These are phyloP conservation scores for Akebia trifoliata DNA, from an alignment of 164 flowering plant species.

Conservation along the genomic window DNA sequence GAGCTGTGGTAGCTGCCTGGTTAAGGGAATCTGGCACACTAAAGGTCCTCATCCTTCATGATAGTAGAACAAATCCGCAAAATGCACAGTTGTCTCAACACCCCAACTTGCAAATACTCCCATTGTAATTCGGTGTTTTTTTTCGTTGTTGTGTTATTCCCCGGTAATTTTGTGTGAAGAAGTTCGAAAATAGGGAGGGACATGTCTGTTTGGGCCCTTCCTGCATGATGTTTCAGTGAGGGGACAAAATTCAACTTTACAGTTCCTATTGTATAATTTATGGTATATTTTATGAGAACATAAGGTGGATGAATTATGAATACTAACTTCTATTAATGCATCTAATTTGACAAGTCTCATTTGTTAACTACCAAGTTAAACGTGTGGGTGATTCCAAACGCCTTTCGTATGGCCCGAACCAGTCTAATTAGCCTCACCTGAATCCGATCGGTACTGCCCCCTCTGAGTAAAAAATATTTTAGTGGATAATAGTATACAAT, in stretches of 20 bases:
- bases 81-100: constrained; percentile 20
- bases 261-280: background rate
- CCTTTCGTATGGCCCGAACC: no score
- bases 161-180: constrained; percentile 10
- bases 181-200: constrained; percentile 12
- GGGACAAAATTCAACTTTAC: background rate
- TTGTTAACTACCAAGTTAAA: no score
- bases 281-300: constrained; percentile 55
- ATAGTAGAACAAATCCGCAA: constrained; percentile 42
- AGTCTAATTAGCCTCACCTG: no score
- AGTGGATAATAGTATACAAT: no score
- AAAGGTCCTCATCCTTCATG: constrained; percentile 74
- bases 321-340: background rate
- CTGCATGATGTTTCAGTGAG: constrained; percentile 21
- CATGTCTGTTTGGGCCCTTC: constrained; percentile 7
- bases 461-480: no score
- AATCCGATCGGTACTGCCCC: no score
- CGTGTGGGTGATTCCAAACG: no score
- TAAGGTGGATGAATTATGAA: constrained; percentile 69
- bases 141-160: constrained; percentile 21
- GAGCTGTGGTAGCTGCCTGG: constrained; percentile 85
- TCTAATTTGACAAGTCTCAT: no score
- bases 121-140: constrained; percentile 11
- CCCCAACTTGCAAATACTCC: constrained; percentile 26
- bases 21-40: constrained; percentile 71